Conservation (phyloP, 106 monocot genomes). For the Phalaenopsis equestris region DNA sequence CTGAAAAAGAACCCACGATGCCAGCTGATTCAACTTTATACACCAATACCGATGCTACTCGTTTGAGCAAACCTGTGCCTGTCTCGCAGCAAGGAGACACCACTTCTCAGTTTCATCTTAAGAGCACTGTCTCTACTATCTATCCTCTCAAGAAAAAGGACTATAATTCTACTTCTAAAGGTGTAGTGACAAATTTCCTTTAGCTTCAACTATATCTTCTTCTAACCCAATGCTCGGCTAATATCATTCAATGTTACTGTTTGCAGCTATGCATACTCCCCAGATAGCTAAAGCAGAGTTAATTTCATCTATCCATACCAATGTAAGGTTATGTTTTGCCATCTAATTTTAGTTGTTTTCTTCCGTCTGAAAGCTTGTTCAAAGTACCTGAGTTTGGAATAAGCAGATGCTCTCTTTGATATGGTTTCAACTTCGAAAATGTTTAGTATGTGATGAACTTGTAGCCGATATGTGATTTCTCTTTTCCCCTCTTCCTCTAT, state of each 20-base stretch:
- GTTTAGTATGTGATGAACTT: background rate
- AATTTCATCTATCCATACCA: background rate
- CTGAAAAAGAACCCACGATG: background rate
- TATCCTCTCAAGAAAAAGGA: background rate
- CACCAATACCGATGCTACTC: background rate
- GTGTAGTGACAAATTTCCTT: background rate
- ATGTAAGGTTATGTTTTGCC: slow-evolving; percentile 4
- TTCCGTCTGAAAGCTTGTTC: slow-evolving; percentile 1
- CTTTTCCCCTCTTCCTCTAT: background rate
- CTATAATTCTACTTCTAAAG: background rate
- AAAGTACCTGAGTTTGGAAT: background rate
- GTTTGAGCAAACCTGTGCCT: background rate
- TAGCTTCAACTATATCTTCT: background rate
- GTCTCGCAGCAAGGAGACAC: background rate
- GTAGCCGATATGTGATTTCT: no score
- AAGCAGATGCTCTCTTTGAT: background rate
- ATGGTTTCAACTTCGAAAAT: background rate
- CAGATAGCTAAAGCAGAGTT: background rate
- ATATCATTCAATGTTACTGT: slow-evolving; percentile 10
- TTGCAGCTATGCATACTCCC: background rate
- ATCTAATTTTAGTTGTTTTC: background rate
- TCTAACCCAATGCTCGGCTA: background rate
- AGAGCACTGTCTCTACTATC: background rate
- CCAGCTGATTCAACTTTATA: background rate
- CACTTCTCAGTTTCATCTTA: background rate